Evolutionary conservation across 371 early-diverging fungal genomes (phyloP), one percentile per base, ranked within the genome.

Genomic region (Umbelopsis sp.): DNA sequence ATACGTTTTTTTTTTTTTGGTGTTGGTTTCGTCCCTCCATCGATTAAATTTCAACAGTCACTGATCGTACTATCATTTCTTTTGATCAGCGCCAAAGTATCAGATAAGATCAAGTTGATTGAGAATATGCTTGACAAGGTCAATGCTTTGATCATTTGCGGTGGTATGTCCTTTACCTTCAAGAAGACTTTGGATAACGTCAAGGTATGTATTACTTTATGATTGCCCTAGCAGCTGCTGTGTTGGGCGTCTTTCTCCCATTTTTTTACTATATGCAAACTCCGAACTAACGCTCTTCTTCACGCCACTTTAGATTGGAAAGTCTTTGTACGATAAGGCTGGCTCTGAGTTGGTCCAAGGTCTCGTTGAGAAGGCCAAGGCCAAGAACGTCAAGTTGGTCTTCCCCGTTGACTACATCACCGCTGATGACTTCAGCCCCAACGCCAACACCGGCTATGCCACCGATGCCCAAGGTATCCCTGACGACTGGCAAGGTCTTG

Each of bases 131-230:
- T 96, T 41, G 94, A 94, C 83, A 89, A 91, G 84, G 89, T 92
- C 67, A 79, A 91, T 76, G 73, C 81, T 69, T 87, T 89, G 89
- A 97, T 98, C 74, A 92, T 99, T 72, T 93, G 94, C 74, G 99
- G 99, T 74, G 98, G 96, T 66, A 97, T 99, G 97, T 95, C 96
- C 70, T 97, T 96, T 86, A 98, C 99, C 66, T 97, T 99, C 90
- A 89, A 94, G 84, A 97, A 98, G 91, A 87, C 91, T 63, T 78
- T 93, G 63, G 84, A 94, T 22, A 79, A 85, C 63, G 90, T 96
- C 76, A 86, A 93, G 82, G 89, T 91, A 86, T 77, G 38, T 41
- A 4, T 41, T 10, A 41, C 11, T 32, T 48, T 63, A 63, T 46
- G 4, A 29, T 4, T 38, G 12, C 14, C 29, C 37, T 22, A 37